phyloP scores from a whole-genome alignment of 805 yeast genomes.

The Hanseniaspora valbyensis region DNA sequence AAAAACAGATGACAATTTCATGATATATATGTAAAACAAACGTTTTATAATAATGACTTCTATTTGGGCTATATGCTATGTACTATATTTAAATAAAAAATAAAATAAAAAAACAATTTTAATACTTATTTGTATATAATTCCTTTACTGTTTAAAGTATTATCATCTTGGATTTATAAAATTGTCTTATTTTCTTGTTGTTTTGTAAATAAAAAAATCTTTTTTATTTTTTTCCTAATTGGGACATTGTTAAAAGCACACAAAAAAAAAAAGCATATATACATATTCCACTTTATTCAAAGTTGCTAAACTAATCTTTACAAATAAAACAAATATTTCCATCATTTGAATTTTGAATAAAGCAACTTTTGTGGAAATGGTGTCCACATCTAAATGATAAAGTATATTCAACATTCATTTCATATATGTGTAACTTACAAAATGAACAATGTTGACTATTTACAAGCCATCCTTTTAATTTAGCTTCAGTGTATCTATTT shows the following conservation, averaged over 20 bases:
- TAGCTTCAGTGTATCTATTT: slow-evolving; percentile 32
- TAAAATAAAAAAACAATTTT: no score
- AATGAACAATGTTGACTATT: slow-evolving; percentile 52
- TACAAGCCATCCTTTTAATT: slow-evolving; percentile 55
- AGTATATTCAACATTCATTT: slow-evolving; percentile 26
- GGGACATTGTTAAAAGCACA: neutral
- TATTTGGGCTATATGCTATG: no score
- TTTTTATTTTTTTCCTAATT: no score
- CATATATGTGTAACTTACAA: slow-evolving; percentile 32
- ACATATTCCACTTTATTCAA: neutral
- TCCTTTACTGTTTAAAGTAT: no score
- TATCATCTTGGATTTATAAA: no score
- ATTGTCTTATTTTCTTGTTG: no score
- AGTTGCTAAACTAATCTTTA: slow-evolving; percentile 16
- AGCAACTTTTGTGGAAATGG: slow-evolving; percentile 51
- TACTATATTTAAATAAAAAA: no score
- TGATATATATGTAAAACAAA: no score
- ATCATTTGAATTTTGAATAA: slow-evolving; percentile 35
- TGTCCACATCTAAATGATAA: slow-evolving; percentile 56
- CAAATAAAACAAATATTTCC: slow-evolving; percentile 35
- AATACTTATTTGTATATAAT: no score
- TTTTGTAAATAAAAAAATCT: no score
- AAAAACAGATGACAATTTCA: no score
- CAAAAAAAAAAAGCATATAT: neutral
- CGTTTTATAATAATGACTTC: no score